These are phyloP conservation scores for Chalciporus chontae DNA, from an alignment of 768 basidiomycete genomes.

Conservation along the genomic window DNA sequence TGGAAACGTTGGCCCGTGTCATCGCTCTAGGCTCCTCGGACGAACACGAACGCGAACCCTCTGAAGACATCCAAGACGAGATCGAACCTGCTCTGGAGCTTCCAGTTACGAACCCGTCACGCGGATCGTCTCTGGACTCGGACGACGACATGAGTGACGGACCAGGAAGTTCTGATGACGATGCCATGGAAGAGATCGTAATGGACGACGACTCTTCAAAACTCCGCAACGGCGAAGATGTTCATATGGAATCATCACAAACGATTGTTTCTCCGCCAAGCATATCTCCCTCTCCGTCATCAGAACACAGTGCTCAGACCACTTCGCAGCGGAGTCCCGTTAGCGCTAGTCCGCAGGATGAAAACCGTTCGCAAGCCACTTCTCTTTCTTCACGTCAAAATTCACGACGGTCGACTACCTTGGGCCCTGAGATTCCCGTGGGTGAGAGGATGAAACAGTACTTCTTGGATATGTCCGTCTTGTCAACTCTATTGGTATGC, in stretches of 20 bases:
- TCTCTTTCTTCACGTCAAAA: slow-evolving; percentile 52
- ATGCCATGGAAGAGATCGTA: slow-evolving; percentile 78
- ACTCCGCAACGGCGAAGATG: slow-evolving; percentile 21
- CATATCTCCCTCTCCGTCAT: slow-evolving; percentile 28
- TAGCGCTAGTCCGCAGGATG: slow-evolving; percentile 28
- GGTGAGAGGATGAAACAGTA: slow-evolving; percentile 80
- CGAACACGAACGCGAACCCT: slow-evolving; percentile 50
- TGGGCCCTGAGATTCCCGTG: slow-evolving; percentile 46
- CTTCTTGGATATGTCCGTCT: slow-evolving; percentile 70
- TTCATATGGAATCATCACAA: slow-evolving; percentile 31
- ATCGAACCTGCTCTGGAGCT: slow-evolving; percentile 64
- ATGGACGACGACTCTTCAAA: slow-evolving; percentile 62
- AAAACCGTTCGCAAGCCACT: slow-evolving; percentile 28
- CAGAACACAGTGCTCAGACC: slow-evolving; percentile 27
- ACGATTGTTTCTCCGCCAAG: slow-evolving; percentile 30
- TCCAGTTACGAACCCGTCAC: slow-evolving; percentile 55
- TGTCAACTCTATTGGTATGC: slow-evolving; percentile 75
- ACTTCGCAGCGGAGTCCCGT: slow-evolving; percentile 25
- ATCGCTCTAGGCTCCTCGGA: slow-evolving; percentile 63
- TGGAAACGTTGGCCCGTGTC: slow-evolving; percentile 85
- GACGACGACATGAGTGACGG: slow-evolving; percentile 79
- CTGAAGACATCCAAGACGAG: slow-evolving; percentile 56
- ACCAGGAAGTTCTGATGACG: slow-evolving; percentile 73
- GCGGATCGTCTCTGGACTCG: slow-evolving; percentile 58
- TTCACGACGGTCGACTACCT: slow-evolving; percentile 43